Base-by-base conservation (phyloP, 768 basidiomycete species). In the Phlebiopsis flavidoalba region DNA sequence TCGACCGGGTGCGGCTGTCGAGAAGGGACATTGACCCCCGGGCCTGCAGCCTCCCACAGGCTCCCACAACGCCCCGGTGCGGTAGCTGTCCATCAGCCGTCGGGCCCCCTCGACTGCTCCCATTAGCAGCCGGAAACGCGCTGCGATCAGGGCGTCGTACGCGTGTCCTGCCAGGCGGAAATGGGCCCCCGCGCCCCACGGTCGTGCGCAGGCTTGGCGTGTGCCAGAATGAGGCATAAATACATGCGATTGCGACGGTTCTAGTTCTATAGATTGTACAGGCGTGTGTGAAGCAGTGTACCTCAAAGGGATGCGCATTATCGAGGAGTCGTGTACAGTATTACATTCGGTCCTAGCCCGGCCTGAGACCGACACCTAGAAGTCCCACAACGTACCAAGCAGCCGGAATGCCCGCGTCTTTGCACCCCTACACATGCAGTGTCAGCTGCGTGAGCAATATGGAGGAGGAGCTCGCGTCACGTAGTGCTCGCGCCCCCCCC, bases 371-470 rank as follows among this genome's bases (percentile, higher is more conserved):
- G 40, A n/a, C 46, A 47, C 40, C 67, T 74, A 80, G 73, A 88
- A 88, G 72, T 88, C 87, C 86, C 87, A 88, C 31, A 88, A 76
- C 14, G 87, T 87, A 59, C 86, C 87, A 65, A 85, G 48, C 63
- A 64, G 14, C n/a, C n/a, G 60, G 64, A n/a, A 67, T 63, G 8
- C 65, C 65, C 24, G 63, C 64, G 60, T 65, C 62, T 24, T 60
- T 62, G 62, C 45, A 62, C 19, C 54, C 70, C 65, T 53, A 57
- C 61, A 64, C 31, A 67, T 70, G 12, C 80, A 82, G 87, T 87
- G 24, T 83, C 83, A 54, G 80, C 82, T 64, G 80, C 79, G 71
- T n/a, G 24, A 2, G 15, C 31, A 24, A 26, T 21, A 37, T 24
- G 40, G 31, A 8, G 46, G 24, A 50, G 48, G 35, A 31, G 31